Base-by-base conservation (phyloP, 2,329 filamentous ascomycete species). In the Botrytis squamosa region DNA sequence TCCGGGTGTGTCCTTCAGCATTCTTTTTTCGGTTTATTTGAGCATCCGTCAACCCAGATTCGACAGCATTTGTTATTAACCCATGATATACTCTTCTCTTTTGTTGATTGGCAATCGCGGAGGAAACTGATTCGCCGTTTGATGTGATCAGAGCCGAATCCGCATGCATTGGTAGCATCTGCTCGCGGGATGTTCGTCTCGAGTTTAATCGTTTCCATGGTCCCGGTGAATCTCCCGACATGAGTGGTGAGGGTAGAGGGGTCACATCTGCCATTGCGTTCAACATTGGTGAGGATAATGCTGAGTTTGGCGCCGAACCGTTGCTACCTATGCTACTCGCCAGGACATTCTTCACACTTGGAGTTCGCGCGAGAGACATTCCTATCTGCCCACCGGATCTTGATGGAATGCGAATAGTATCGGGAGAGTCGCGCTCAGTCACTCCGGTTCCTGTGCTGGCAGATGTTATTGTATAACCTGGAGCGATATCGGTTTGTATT, bases 191-290 rank as follows among this genome's bases (percentile, higher is more conserved):
- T 68, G 82, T 82, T 46, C 85, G 85, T 67, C 85, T 84, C 46
- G 84, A 82, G 66, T 79, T 75, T 73, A 90, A 82, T 80, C 85
- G 85, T 81, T 86, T 89, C 91, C 91, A 90, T 36, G 90, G 89
- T 40, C 90, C 89, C 20, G 90, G 88, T 1, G 91, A 92, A 78
- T 91, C 89, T 76, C 85, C 85, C 7, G 86, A 86, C 78, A 92
- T 86, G 64, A 95, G 85, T 6, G 93, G 93, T 36, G 93, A 95
- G 4, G 93, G 93, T 49, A 96, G 84, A 72, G 93, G 93, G 5
- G 93, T 95, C 75, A 96, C 84, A 81, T 94, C 91, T 75, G 90
- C 90, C 89, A 94, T 91, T 64, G 92, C 92, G 74, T 90, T 88
- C 72, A 94, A 88, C 76, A 92, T 88, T 5, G 92, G 92, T 73